These are phyloP conservation scores for Chlamydomonas sphaeroides DNA, from an alignment of 139 green algal genomes.

Conservation along the genomic window DNA sequence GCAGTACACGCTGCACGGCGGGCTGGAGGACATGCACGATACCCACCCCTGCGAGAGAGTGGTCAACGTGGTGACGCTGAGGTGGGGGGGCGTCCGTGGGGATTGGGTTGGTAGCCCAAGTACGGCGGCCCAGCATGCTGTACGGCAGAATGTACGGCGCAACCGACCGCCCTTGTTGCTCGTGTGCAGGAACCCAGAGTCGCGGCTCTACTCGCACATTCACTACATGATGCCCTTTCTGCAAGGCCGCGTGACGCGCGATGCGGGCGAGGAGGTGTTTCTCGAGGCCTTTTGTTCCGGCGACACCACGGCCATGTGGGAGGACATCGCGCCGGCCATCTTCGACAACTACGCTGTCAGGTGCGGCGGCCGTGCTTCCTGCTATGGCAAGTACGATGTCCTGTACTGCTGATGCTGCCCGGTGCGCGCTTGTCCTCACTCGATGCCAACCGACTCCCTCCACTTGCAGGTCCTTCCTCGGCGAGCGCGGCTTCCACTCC, in stretches of 20 bases:
- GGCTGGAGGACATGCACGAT: not conserved
- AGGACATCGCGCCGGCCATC: not conserved
- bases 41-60: not conserved
- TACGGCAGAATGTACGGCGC: no score
- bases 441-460: not conserved
- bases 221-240: not conserved
- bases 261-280: not conserved
- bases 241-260: not conserved
- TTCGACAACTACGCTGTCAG: constrained; percentile 34
- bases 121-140: no score
- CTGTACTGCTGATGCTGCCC: no score
- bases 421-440: not conserved
- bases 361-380: not conserved
- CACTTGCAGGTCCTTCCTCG: constrained; percentile 28
- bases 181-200: not conserved
- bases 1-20: constrained; percentile 24
- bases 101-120: no score
- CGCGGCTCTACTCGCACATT: no score
- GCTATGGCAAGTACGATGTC: no score
- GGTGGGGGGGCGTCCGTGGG: no score
- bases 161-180: no score
- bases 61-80: constrained; percentile 31
- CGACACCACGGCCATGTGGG: not conserved
- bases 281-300: not conserved
- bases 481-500: constrained; percentile 24